These are phyloP conservation scores for Puccinia hordei DNA, from an alignment of 1,284 basidiomycete genomes.

Conservation along the genomic window DNA sequence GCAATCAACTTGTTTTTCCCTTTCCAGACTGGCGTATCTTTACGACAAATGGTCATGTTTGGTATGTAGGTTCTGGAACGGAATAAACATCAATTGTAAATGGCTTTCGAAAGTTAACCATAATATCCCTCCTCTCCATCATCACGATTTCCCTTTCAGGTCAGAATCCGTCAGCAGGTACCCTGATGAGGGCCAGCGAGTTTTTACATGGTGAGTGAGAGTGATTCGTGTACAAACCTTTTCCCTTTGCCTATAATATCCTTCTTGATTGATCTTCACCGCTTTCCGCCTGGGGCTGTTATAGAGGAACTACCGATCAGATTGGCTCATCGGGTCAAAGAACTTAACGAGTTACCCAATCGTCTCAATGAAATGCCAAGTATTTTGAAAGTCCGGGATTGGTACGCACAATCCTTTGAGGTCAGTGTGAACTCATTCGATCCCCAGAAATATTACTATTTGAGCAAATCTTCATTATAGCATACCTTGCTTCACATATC, in stretches of 20 bases:
- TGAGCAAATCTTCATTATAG: not conserved
- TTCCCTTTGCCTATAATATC: conserved; percentile 52
- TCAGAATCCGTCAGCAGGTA: conserved; percentile 82
- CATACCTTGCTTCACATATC: not conserved
- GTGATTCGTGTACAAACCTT: not conserved
- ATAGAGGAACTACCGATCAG: conserved; percentile 88
- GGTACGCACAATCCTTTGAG: conserved; percentile 99
- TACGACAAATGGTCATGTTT: conserved; percentile 86
- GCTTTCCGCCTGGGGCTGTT: conserved; percentile 5
- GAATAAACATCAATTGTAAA: not conserved
- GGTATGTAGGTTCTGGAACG: conserved; percentile 53
- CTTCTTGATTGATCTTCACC: not conserved
- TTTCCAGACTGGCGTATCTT: conserved; percentile 66
- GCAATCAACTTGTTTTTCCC: conserved; percentile 5
- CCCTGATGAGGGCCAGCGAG: conserved; percentile 79
- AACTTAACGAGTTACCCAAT: conserved; percentile 91
- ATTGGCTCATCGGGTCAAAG: conserved; percentile 92
- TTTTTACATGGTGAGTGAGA: conserved; percentile 70
- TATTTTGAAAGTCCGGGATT: conserved; percentile 93
- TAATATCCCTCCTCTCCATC: not conserved
- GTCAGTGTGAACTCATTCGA: conserved; percentile 63
- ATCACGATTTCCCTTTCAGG: conserved; percentile 60
- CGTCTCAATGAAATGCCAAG: conserved; percentile 87
- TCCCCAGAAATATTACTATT: too few species aligned
- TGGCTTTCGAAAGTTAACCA: not conserved